Percentiles rank a stretch among this genome's conserved stretches.
Evolutionary conservation across 106 monocot genomes (phyloP).

Genomic region (Dendrobium officinale): DNA sequence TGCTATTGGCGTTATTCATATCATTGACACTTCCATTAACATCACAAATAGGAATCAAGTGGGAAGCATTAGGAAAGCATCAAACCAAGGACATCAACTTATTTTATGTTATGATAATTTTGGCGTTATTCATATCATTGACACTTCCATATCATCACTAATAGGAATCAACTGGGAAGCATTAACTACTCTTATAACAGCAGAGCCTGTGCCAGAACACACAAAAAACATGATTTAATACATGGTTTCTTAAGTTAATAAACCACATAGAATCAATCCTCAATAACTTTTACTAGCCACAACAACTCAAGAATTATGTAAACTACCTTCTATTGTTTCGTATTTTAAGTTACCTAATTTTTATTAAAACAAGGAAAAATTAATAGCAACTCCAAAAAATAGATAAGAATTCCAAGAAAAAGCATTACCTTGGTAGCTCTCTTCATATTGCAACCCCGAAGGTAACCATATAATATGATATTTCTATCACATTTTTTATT

Average conservation of each 20-base stretch:
- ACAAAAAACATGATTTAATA: not conserved
- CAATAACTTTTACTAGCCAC: not conserved
- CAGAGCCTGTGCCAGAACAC: not conserved
- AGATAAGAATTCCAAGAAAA: slow-evolving; percentile 2
- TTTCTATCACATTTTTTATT: slow-evolving; percentile 92
- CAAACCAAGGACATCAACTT: not conserved
- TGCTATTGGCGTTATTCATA: not conserved
- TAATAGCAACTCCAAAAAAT: not conserved
- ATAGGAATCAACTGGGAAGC: not conserved
- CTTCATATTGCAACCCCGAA: slow-evolving; percentile 96
- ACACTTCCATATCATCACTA: too few relatives aligned
- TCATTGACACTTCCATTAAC: not conserved
- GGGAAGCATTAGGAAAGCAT: not conserved
- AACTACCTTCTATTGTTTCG: not conserved
- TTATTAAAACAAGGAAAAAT: not conserved
- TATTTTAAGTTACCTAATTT: not conserved
- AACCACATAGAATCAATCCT: not conserved
- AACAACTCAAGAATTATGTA: not conserved
- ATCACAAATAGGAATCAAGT: not conserved
- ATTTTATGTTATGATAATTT: not conserved
- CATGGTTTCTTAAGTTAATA: not conserved
- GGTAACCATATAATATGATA: slow-evolving; percentile 94
- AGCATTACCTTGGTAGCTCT: slow-evolving; percentile 66
- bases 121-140: too few relatives aligned
- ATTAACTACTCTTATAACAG: not conserved